phyloP scores from a whole-genome alignment of 768 basidiomycete genomes.

The Leccinum truebloodii region DNA sequence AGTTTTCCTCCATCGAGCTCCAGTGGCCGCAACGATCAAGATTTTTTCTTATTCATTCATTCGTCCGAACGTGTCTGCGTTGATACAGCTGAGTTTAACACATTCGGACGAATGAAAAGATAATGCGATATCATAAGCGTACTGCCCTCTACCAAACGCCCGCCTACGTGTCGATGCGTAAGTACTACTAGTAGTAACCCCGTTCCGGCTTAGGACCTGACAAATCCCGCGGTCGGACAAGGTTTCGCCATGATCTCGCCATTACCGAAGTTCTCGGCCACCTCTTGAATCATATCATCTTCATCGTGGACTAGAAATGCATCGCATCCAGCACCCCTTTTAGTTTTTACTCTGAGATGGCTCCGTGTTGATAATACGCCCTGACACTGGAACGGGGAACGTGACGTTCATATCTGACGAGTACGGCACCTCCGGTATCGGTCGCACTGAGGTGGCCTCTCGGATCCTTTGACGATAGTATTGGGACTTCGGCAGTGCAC shows the following conservation, averaged over 20 bases:
- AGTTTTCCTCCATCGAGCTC: background rate
- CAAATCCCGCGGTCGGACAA: slow-evolving; percentile 3
- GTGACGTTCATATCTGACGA: background rate
- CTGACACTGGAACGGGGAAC: background rate
- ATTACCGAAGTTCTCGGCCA: background rate
- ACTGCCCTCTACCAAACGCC: background rate
- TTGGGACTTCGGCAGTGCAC: slow-evolving; percentile 14
- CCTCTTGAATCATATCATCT: background rate
- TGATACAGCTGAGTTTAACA: background rate
- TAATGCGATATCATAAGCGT: background rate
- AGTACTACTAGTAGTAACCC: background rate
- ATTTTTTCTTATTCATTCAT: background rate
- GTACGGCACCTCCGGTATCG: background rate
- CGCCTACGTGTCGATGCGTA: background rate
- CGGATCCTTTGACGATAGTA: slow-evolving; percentile 9
- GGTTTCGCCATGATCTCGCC: slow-evolving; percentile 5
- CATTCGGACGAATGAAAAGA: background rate
- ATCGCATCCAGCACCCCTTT: slow-evolving; percentile 1
- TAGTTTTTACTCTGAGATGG: slow-evolving; percentile 1
- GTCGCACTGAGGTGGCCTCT: background rate
- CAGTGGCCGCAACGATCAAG: background rate
- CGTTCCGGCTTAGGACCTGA: slow-evolving; percentile 10
- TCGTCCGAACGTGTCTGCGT: background rate
- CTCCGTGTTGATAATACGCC: background rate
- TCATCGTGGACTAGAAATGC: background rate